Conservation (phyloP, 768 basidiomycete genomes). For the Phanerochaete carnosa region DNA sequence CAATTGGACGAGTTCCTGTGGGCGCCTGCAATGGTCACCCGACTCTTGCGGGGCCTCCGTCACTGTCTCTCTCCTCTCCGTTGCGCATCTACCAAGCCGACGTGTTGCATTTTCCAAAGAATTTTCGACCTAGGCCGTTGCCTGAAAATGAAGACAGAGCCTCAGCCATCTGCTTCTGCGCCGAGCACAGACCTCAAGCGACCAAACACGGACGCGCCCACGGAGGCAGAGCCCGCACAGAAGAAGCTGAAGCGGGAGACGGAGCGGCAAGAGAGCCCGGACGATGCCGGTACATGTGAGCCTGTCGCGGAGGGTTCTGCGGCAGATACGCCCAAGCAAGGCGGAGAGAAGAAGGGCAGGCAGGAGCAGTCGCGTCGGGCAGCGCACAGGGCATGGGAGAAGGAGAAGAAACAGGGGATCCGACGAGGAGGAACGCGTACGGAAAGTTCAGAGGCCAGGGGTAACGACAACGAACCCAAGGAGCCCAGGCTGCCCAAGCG, state of each 20-base stretch:
- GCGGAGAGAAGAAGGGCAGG: not conserved
- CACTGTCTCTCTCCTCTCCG: not conserved
- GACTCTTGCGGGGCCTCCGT: not conserved
- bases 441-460: not conserved
- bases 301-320: not conserved
- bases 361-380: not conserved
- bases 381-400: not conserved
- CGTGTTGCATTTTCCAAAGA: not conserved
- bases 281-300: not conserved
- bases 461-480: conserved; percentile 29
- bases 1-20: not conserved
- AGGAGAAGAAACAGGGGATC: not conserved
- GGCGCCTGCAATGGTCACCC: not conserved
- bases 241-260: not conserved
- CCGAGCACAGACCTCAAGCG: not conserved
- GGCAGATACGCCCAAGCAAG: not conserved
- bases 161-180: not conserved
- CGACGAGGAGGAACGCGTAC: not conserved
- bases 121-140: too few relatives aligned
- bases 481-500: conserved; percentile 73
- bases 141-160: not conserved
- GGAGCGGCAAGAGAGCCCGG: not conserved
- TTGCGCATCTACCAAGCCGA: not conserved
- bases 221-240: not conserved
- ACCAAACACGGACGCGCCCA: not conserved